A percentile compares a stretch with the other conserved stretches of the same genome.
Evolutionary conservation across 805 yeast species (phyloP).

Genomic region (Starmerella apis): DNA sequence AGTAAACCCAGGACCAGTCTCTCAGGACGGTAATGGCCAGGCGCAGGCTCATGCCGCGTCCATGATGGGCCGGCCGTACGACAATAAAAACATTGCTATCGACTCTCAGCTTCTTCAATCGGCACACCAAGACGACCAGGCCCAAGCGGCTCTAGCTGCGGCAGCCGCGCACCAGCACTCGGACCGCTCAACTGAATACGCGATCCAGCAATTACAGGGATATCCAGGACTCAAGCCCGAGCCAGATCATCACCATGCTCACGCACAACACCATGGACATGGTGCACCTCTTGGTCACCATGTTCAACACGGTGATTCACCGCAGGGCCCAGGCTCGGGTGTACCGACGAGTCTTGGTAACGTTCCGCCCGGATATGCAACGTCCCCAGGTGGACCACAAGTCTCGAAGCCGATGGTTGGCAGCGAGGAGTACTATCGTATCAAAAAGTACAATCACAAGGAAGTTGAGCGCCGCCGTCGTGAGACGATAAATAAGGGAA

Average conservation of each 20-base stretch:
- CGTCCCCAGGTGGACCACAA: constrained; percentile 8
- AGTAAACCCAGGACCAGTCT: constrained; percentile 22
- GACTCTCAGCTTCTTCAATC: constrained; percentile 23
- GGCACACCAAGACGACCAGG: constrained; percentile 22
- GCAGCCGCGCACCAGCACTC: constrained; percentile 22
- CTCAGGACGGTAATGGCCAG: constrained; percentile 18
- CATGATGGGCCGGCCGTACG: constrained; percentile 23
- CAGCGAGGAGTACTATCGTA: constrained; percentile 72
- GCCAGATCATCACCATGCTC: constrained; percentile 13
- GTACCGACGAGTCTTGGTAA: constrained; percentile 13
- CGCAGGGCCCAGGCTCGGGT: constrained; percentile 8
- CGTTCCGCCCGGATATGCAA: constrained; percentile 6
- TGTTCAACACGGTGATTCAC: constrained; percentile 1
- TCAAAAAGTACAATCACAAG: constrained; percentile 78
- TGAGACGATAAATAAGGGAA: constrained; percentile 32
- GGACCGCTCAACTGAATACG: constrained; percentile 24
- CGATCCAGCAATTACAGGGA: constrained; percentile 24
- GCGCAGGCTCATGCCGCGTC: constrained; percentile 12
- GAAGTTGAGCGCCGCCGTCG: constrained; percentile 30
- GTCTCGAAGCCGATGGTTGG: constrained; percentile 54
- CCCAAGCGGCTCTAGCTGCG: constrained; percentile 18
- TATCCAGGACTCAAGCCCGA: constrained; percentile 21
- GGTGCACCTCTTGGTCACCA: constrained; percentile 7
- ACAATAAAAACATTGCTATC: constrained; percentile 22
- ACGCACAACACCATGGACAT: constrained; percentile 7